phyloP scores from a whole-genome alignment of 371 early-diverging fungal species.

The Mucor racemosus region DNA sequence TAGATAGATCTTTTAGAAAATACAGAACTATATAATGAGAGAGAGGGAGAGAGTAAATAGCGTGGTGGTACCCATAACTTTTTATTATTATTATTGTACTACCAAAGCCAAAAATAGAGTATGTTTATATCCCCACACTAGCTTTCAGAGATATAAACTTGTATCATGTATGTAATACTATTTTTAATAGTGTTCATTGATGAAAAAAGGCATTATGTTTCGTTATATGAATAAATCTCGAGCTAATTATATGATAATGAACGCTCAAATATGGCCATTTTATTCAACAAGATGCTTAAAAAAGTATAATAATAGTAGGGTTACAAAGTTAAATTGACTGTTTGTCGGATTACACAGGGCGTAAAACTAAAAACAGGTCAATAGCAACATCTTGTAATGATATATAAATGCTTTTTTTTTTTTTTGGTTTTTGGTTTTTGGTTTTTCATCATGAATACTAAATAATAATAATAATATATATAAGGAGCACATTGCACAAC shows the following conservation, averaged over 20 bases:
- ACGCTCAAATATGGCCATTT: neutral
- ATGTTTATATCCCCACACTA: neutral
- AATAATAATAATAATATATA: neutral
- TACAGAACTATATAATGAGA: neutral
- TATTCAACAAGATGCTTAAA: neutral
- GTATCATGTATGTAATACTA: no score
- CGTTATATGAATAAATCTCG: neutral
- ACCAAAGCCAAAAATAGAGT: neutral
- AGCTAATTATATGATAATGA: neutral
- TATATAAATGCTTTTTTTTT: neutral
- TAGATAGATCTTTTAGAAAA: neutral
- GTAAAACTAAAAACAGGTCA: neutral
- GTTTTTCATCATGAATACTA: slow-evolving; percentile 7
- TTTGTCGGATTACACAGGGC: slow-evolving; percentile 8
- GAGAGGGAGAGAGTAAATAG: neutral
- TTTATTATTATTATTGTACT: neutral
- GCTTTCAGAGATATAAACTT: no score
- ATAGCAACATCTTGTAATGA: neutral
- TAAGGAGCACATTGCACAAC: neutral
- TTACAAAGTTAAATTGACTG: slow-evolving; percentile 8
- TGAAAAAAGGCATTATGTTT: no score
- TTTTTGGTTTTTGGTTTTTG: neutral
- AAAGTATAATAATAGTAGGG: neutral
- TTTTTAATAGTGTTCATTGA: no score
- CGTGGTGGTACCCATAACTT: neutral